Percentiles rank a stretch among this genome's conserved stretches.
These are phyloP conservation scores for Claviceps fusiformis DNA, from an alignment of 2,329 filamentous ascomycete species.

Conservation along the genomic window DNA sequence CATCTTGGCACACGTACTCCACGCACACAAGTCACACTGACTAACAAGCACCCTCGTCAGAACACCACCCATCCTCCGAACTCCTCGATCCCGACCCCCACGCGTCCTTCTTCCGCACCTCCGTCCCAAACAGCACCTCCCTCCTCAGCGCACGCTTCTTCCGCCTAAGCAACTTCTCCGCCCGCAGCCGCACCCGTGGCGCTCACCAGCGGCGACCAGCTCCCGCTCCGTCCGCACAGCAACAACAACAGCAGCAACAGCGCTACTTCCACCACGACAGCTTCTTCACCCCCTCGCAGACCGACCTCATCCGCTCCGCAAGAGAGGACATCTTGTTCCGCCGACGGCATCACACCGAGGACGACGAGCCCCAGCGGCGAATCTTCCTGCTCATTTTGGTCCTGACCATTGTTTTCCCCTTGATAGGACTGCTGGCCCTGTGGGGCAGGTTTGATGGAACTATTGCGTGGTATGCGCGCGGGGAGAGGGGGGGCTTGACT, in stretches of 20 bases:
- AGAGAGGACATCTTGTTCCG: constrained; percentile 18
- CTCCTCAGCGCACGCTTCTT: constrained; percentile 9
- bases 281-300: constrained; percentile 16
- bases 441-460: constrained; percentile 29
- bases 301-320: constrained; percentile 18
- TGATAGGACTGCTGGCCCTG: constrained; percentile 31
- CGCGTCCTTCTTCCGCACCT: constrained; percentile 5
- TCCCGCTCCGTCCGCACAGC: background rate
- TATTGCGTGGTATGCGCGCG: constrained; percentile 35
- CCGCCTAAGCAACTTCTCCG: constrained; percentile 13
- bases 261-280: constrained; percentile 8
- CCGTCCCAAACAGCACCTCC: constrained; percentile 6
- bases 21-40: too few species aligned
- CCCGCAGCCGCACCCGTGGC: constrained; percentile 7
- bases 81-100: constrained; percentile 1
- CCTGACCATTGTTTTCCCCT: constrained; percentile 30
- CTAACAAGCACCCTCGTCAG: background rate
- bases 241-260: background rate
- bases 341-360: constrained; percentile 14
- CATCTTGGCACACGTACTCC: too few species aligned
- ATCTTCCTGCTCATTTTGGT: constrained; percentile 27
- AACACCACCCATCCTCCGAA: constrained; percentile 3
- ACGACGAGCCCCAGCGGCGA: constrained; percentile 17
- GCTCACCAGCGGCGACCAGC: background rate
- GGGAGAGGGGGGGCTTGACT: constrained; percentile 27